Conservation (phyloP, 345 rosid species). For the Hibiscus trionum region DNA sequence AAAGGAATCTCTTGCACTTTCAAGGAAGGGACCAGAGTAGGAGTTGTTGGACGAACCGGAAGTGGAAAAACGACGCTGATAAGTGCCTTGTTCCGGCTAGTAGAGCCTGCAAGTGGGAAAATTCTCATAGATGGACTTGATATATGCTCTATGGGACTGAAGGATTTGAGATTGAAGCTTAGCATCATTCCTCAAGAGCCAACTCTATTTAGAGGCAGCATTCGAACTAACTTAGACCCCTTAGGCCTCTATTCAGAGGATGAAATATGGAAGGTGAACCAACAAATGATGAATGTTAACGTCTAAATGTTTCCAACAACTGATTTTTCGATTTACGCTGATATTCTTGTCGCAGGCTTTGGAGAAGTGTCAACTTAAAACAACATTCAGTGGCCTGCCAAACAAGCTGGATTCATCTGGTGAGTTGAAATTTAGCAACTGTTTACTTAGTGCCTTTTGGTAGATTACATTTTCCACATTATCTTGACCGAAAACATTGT, state of each 20-base stretch:
- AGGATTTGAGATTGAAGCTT: constrained; percentile 77
- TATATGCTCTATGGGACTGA: constrained; percentile 65
- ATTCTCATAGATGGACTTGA: constrained; percentile 67
- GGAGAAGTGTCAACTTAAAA: constrained; percentile 75
- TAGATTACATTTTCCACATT: background rate
- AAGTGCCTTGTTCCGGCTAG: constrained; percentile 77
- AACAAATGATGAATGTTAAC: background rate
- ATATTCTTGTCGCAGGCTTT: constrained; percentile 35
- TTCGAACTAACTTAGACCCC: constrained; percentile 78
- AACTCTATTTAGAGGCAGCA: constrained; percentile 68
- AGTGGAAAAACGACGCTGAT: constrained; percentile 86
- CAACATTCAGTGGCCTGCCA: constrained; percentile 46
- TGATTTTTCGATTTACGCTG: background rate
- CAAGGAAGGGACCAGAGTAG: constrained; percentile 57
- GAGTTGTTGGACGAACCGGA: constrained; percentile 90
- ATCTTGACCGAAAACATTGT: background rate
- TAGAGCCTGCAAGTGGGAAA: constrained; percentile 64
- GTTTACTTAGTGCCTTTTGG: background rate
- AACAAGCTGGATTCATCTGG: constrained; percentile 62
- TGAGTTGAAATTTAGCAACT: constrained; percentile 14
- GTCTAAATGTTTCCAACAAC: background rate
- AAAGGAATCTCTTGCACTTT: constrained; percentile 76
- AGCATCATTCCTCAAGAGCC: constrained; percentile 96
- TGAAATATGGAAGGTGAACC: constrained; percentile 72
- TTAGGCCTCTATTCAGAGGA: constrained; percentile 59